Evolutionary conservation across 352 stramenopile genomes (phyloP).

Genomic region (Pythium volutum): DNA sequence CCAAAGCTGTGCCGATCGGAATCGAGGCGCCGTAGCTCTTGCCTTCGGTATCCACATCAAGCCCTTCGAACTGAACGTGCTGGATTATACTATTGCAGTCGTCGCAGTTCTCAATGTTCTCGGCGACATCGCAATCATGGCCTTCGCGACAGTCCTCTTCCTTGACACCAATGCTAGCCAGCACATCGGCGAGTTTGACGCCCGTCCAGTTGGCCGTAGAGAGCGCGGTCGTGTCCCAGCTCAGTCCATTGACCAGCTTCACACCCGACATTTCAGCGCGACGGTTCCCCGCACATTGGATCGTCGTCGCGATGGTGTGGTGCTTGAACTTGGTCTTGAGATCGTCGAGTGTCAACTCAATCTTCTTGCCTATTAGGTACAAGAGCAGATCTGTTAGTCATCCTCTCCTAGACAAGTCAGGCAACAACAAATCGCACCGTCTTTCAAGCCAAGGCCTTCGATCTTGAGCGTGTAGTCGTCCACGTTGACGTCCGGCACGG

Average conservation of each 20-base stretch:
- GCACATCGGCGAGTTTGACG: constrained; percentile 91
- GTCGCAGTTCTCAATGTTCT: constrained; percentile 51
- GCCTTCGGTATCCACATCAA: constrained; percentile 81
- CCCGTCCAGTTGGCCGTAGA: constrained; percentile 95
- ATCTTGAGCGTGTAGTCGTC: constrained; percentile 70
- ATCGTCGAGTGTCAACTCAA: constrained; percentile 73
- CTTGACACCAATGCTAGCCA: constrained; percentile 83
- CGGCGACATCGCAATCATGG: constrained; percentile 51
- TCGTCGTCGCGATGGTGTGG: constrained; percentile 89
- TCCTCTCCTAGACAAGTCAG: too few relatives aligned
- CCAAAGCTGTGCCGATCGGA: constrained; percentile 92
- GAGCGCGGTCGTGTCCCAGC: constrained; percentile 88
- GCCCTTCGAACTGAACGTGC: constrained; percentile 84
- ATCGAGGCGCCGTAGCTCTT: constrained; percentile 88
- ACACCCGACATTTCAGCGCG: constrained; percentile 92
- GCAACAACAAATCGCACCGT: constrained; percentile 1
- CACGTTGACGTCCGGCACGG: constrained; percentile 88
- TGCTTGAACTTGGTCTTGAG: constrained; percentile 94
- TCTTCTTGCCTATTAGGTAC: constrained; percentile 19
- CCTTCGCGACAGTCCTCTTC: constrained; percentile 56
- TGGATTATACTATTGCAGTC: constrained; percentile 71
- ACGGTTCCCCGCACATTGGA: constrained; percentile 98
- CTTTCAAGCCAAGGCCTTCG: constrained; percentile 53
- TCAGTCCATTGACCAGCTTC: constrained; percentile 85
- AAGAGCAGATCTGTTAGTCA: neutral